Conservation (phyloP, 2,329 filamentous ascomycete species). For the Botrytis tulipae region DNA sequence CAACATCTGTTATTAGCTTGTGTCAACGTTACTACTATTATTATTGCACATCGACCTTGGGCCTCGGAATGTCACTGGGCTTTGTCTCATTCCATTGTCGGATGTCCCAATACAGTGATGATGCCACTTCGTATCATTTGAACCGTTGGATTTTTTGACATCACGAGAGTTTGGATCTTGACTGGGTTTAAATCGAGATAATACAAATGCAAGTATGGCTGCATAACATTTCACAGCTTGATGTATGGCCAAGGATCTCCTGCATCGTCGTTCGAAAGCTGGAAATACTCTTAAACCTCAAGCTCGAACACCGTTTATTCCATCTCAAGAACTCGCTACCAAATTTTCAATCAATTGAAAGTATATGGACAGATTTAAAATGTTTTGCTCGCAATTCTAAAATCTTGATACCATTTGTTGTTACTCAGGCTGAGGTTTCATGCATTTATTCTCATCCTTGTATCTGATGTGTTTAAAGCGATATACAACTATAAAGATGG, state of each 20-base stretch:
- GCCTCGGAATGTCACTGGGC: not conserved
- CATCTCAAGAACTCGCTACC: not conserved
- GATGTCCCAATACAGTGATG: not conserved
- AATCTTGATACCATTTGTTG: not conserved
- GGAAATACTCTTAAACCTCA: not conserved
- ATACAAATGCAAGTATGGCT: slow-evolving; percentile 1
- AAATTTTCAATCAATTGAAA: not conserved
- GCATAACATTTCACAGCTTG: not conserved
- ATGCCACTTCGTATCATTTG: not conserved
- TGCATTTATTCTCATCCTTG: not conserved
- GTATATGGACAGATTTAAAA: not conserved
- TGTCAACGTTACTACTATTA: not conserved
- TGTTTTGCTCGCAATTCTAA: not conserved
- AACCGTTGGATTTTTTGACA: not conserved
- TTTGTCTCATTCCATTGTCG: not conserved
- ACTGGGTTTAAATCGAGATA: not conserved
- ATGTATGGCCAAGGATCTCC: not conserved
- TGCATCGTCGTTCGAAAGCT: not conserved
- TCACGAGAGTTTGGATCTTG: not conserved
- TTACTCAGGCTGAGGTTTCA: not conserved
- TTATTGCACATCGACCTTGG: not conserved
- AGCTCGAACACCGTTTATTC: not conserved
- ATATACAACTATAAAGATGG: not conserved
- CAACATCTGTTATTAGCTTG: not conserved
- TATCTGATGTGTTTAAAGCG: not conserved